Evolutionary conservation across 2,329 filamentous ascomycete genomes (phyloP).

Genomic region (Aureobasidium sp.): DNA sequence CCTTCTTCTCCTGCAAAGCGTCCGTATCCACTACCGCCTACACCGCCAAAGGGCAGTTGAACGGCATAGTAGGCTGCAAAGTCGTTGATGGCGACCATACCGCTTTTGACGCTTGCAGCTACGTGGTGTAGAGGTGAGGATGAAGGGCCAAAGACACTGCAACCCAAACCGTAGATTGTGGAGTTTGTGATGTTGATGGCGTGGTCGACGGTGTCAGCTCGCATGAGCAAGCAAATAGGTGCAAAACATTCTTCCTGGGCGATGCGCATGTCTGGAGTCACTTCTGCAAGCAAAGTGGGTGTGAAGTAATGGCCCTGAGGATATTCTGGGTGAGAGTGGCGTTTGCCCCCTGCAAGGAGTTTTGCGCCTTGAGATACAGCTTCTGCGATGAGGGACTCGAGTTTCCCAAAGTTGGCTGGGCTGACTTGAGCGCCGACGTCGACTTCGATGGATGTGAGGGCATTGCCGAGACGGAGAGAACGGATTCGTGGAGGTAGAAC

Average conservation of each 20-base stretch:
- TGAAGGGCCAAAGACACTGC: conserved; percentile 71
- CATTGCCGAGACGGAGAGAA: conserved; percentile 67
- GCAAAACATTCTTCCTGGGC: conserved; percentile 90
- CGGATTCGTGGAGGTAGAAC: conserved; percentile 68
- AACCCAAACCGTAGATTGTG: conserved; percentile 77
- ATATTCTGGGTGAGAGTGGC: conserved; percentile 63
- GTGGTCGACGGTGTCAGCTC: conserved; percentile 56
- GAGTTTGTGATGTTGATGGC: conserved; percentile 76
- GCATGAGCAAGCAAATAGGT: conserved; percentile 81
- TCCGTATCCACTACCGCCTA: conserved; percentile 82
- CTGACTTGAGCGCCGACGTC: conserved; percentile 93
- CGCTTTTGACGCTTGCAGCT: conserved; percentile 63
- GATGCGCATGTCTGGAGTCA: conserved; percentile 77
- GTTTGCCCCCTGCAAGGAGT: conserved; percentile 71
- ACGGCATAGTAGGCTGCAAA: conserved; percentile 92
- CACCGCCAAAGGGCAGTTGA: conserved; percentile 87
- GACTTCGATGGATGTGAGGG: conserved; percentile 48
- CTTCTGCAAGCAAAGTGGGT: conserved; percentile 85
- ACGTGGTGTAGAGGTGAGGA: conserved; percentile 54
- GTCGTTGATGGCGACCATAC: conserved; percentile 94
- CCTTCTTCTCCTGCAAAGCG: conserved; percentile 90
- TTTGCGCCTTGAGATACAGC: conserved; percentile 73
- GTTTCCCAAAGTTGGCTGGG: conserved; percentile 61
- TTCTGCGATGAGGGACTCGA: conserved; percentile 70
- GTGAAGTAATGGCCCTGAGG: conserved; percentile 83